Base-by-base conservation (phyloP, 2,329 filamentous ascomycete genomes). In the Biscogniauxia mediterranea region DNA sequence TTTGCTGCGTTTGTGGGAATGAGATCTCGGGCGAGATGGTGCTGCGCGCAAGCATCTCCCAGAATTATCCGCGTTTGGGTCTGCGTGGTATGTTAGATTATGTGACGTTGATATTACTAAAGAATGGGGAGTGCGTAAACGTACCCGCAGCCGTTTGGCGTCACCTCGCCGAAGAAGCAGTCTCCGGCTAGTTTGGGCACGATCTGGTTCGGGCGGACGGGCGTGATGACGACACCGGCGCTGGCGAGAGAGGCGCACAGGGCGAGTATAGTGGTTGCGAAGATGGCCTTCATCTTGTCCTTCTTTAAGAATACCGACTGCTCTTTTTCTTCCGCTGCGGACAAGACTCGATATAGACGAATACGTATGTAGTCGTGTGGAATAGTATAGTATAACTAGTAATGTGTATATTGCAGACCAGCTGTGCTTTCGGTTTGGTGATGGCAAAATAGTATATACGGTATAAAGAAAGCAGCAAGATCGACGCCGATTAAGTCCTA, bases 111-210 rank as follows among this genome's bases (percentile, higher is more conserved):
- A n/a, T n/a, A n/a, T n/a, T n/a, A n/a, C n/a, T n/a, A n/a, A n/a
- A n/a, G n/a, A n/a, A n/a, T n/a, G n/a, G 17, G 15, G 25, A 28
- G n/a, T 2, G 17, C 32, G 42, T n/a, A 13, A 19, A 77, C 83
- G 66, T 70, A 86, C 84, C 77, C 84, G 81, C 84, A 87, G 38
- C 84, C 84, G 58, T 78, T 75, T 4, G 84, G 83, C 32, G 84
- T 86, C 5, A 80, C 78, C 19, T 83, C 81, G 38, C 84, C 84
- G 67, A 81, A 84, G 66, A 79, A 82, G 70, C 84, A 87, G 70
- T 87, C 84, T 26, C 78, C 81, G 1, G 68, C 42, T 19, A 71
- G 66, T 67, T 78, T 81, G 26, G 75, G 68, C n/a, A 86, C 80
- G 38, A 86, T 76, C 71, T 85, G 83, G 63, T 85, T 74, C 21